Conservation (phyloP, 345 rosid species). For the Pugionium cornutum region DNA sequence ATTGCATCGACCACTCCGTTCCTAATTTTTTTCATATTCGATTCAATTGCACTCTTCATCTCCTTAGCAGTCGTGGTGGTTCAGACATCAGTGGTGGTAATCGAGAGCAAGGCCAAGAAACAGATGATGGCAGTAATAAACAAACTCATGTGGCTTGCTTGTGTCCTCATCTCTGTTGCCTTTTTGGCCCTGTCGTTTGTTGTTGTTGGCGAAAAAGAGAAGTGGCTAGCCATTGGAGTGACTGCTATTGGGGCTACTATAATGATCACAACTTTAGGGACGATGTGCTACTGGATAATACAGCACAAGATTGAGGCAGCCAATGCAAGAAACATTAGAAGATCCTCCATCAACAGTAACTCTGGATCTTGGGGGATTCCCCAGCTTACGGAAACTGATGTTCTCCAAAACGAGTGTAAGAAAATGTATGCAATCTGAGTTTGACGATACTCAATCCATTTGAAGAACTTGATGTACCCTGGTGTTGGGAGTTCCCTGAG, state of each 20-base stretch:
- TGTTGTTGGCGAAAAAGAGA: conserved; percentile 70
- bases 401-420: conserved; percentile 60
- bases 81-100: conserved; percentile 85
- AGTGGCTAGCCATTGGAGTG: conserved; percentile 68
- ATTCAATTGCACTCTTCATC: conserved; percentile 79
- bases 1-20: conserved; percentile 60
- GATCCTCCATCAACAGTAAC: conserved; percentile 58
- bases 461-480: conserved; percentile 19
- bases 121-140: conserved; percentile 85
- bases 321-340: conserved; percentile 60
- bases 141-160: conserved; percentile 92
- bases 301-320: conserved; percentile 72
- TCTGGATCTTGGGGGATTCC: conserved; percentile 63
- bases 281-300: conserved; percentile 86
- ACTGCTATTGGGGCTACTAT: conserved; percentile 73
- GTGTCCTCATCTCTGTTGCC: conserved; percentile 73
- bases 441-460: not conserved
- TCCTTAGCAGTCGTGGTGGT: conserved; percentile 85
- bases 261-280: conserved; percentile 80
- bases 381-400: conserved; percentile 63
- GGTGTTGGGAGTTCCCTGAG: conserved; percentile 28
- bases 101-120: conserved; percentile 87
- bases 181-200: conserved; percentile 69
- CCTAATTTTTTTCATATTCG: conserved; percentile 70
- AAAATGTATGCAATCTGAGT: conserved; percentile 78